These are phyloP conservation scores for Cydonia oblonga DNA, from an alignment of 331 rosid genomes.

Conservation along the genomic window DNA sequence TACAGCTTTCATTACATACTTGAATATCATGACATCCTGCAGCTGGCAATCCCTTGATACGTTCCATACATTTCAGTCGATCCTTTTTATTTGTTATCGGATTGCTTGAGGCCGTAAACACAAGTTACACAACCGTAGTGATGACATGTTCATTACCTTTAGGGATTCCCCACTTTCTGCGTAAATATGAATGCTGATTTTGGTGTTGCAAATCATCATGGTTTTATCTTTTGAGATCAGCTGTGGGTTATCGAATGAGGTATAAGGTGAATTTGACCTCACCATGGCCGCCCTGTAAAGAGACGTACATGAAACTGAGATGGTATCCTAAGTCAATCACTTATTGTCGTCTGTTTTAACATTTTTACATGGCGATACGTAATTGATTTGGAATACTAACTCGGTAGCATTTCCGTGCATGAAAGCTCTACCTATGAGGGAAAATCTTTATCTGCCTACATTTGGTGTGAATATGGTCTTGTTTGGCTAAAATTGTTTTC, in stretches of 20 bases:
- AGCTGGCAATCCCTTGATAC: not conserved
- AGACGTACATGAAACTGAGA: not conserved
- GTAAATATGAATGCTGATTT: not conserved
- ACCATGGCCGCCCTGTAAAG: not conserved
- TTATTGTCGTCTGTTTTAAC: accelerated
- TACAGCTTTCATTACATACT: not conserved
- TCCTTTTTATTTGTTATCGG: not conserved
- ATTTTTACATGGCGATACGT: no score
- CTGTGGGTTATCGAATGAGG: not conserved
- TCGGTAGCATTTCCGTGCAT: not conserved
- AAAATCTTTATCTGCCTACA: not conserved
- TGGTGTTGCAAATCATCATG: not conserved
- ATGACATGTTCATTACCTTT: not conserved
- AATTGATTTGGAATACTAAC: not conserved
- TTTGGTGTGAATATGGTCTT: no score
- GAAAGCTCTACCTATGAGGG: not conserved
- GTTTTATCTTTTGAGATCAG: not conserved
- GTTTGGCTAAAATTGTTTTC: not conserved
- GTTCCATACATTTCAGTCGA: not conserved
- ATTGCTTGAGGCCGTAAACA: not conserved
- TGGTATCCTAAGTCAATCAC: not conserved
- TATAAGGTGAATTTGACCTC: not conserved
- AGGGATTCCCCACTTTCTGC: not conserved
- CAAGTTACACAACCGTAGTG: not conserved
- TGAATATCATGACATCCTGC: not conserved